Evolutionary conservation across 163 green algal genomes (phyloP).

Genomic region (Botryococcus braunii): DNA sequence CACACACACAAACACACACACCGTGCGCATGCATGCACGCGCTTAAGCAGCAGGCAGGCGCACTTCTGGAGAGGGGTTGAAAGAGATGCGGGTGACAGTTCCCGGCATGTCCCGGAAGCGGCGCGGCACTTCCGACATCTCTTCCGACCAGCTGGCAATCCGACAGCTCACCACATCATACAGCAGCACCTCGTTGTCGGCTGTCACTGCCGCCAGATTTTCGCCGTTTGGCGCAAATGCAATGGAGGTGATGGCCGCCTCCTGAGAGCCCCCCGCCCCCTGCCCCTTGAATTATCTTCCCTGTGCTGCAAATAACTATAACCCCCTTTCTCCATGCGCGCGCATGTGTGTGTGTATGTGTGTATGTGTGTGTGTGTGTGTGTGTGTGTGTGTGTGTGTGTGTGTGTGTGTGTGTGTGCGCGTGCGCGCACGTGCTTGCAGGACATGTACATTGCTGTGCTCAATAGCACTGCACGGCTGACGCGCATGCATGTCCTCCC

Average conservation of each 20-base stretch:
- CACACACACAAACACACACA: no score
- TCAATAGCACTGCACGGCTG: no score
- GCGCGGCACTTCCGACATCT: conserved; percentile 14
- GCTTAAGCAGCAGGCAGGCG: no score
- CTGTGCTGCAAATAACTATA: background rate
- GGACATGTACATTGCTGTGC: no score
- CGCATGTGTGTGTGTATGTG: no score
- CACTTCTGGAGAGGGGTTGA: conserved; percentile 25
- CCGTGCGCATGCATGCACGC: no score
- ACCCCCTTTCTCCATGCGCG: no score
- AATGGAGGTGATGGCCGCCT: conserved; percentile 26
- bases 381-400: no score
- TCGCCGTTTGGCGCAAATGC: conserved; percentile 38
- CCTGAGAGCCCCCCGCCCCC: conserved; percentile 11
- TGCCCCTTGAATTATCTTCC: conserved; percentile 13
- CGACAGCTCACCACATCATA: conserved; percentile 26
- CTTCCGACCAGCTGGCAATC: conserved; percentile 23
- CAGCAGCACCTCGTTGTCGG: conserved; percentile 20
- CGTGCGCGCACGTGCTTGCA: no score
- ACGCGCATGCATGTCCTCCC: no score
- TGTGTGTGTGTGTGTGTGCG: no score
- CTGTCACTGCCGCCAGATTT: conserved; percentile 22
- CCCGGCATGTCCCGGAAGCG: conserved; percentile 38
- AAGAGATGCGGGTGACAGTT: conserved; percentile 25
- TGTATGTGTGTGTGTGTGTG: no score